These are phyloP conservation scores for Cichorium intybus DNA, from an alignment of 140 eudicot genomes.

Conservation along the genomic window DNA sequence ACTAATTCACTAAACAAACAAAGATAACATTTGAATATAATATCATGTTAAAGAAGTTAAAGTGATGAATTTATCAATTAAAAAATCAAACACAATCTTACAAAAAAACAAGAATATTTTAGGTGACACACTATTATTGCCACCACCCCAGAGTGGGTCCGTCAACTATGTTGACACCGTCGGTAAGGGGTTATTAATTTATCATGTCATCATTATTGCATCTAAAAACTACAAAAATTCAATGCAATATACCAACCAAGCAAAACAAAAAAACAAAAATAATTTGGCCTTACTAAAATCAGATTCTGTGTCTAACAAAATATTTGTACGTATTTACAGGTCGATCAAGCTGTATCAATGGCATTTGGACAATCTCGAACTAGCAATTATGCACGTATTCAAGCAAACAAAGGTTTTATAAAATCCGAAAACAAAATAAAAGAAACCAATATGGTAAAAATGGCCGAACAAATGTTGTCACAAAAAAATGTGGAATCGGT, in stretches of 20 bases:
- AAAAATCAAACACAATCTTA: neutral
- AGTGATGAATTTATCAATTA: neutral
- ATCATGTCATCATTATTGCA: conserved; percentile 20
- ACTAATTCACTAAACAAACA: too few species aligned
- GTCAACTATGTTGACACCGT: conserved; percentile 34
- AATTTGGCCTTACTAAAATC: neutral
- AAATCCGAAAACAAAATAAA: neutral
- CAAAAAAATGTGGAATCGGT: conserved; percentile 59
- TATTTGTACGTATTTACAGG: conserved; percentile 31
- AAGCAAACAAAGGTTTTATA: conserved; percentile 33
- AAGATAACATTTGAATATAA: too few species aligned
- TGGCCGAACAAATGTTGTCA: conserved; percentile 47
- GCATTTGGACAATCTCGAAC: conserved; percentile 56
- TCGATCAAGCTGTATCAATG: conserved; percentile 84
- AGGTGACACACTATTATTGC: conserved; percentile 35
- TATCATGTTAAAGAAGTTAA: neutral
- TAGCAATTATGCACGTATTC: conserved; percentile 56
- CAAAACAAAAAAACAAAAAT: conserved; percentile 5
- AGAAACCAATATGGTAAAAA: conserved; percentile 14
- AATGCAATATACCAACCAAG: neutral
- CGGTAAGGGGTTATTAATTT: conserved; percentile 30
- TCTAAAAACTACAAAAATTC: conserved; percentile 21
- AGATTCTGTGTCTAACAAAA: neutral
- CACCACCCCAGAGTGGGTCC: conserved; percentile 21
- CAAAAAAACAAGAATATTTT: neutral